Base-by-base conservation (phyloP, 495 filamentous ascomycete genomes). In the Penicillium bovifimosum region DNA sequence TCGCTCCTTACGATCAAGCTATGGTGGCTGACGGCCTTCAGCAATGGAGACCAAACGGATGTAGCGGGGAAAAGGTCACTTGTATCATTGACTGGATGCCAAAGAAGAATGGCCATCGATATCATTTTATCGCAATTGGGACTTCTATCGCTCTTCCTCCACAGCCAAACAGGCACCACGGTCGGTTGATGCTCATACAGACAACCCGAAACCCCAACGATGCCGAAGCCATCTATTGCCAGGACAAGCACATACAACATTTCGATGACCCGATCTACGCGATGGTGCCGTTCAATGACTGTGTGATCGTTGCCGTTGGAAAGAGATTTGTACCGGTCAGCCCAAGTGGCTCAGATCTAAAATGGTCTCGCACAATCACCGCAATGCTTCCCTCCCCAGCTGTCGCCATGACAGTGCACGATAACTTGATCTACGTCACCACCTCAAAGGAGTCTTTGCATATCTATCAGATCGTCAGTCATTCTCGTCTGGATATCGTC, bases 41-140 rank as follows among this genome's bases (percentile, higher is more conserved):
- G 50, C 59, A 58, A 18, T 69, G 68, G 68, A 62, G 67, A 53
- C 68, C 68, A 16, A 59, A 60, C 33, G 64, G 62, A 10, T 59
- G 64, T 27, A 61, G 67, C n/a, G 76, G 75, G 6, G 77, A 80
- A 54, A 71, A 63, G 11, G 69, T 79, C 42, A 72, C 70, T 27
- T 78, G 74, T 45, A 74, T 79, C 9, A 48, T 74, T 14, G 77
- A 80, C 50, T 80, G 77, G 77, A 68, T 64, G 7, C 75, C 73
- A 26, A 59, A 57, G 36, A 65, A 62, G 51, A 63, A 64, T 17
- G 69, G 64, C 9, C 59, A 75, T n/a, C 58, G 65, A 36, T 76
- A 77, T 31, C 74, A 80, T 53, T 66, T 77, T 45, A 60, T 80
- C 24, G 67, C 74, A 27, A 62, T 80, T 50, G 72, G 74, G 14